Base-by-base conservation (phyloP, 148 eudicot species). In the Rhododendron simsii region DNA sequence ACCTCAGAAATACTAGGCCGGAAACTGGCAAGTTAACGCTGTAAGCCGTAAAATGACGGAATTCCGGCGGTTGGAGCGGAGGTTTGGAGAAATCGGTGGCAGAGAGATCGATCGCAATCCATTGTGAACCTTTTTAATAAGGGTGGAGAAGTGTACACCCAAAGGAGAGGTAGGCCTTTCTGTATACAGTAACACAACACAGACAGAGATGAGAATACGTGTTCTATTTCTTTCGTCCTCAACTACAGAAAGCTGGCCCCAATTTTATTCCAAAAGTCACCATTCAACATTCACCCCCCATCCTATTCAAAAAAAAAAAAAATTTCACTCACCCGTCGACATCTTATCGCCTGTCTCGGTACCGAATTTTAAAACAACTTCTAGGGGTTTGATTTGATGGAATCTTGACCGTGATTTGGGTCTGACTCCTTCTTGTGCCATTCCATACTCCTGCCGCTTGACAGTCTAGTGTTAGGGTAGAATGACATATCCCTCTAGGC, bases 91-190 rank as follows among this genome's bases (percentile, higher is more conserved):
- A 26, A 76, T 47, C 47, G 47, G 50, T 65, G 57, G 2, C 50
- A 28, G 84, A 44, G 84, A 44, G 37, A 83, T 11, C 53, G 30
- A 88, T 55, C 50, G 51, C 18, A 81, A 84, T 84, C 86, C 90
- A 88, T 86, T 50, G 63, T 51, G 82, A 50, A 50, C 82, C 61
- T 80, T 48, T 80, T 3, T 3, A 69, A 30, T 30, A 28, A 50
- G 21, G 18, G 41, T 48, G 82, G 65, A 30, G 82, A 80, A 80
- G n/a, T 4, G 16, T 28, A 30, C 53, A 78, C 7, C 45, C 45
- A 41, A 80, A 55, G 33, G 51, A 50, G 3, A 28, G 28, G 82
- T 2, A 50, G 82, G 82, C 63, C 28, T 51, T 80, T 28, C 8
- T 26, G 82, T 28, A 28, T n/a, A 0, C 39, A 37, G 39, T 2